Percentiles rank a stretch among this genome's conserved stretches.
Evolutionary conservation across 345 rosid genomes (phyloP).

Genomic region (Erucastrum elatum): DNA sequence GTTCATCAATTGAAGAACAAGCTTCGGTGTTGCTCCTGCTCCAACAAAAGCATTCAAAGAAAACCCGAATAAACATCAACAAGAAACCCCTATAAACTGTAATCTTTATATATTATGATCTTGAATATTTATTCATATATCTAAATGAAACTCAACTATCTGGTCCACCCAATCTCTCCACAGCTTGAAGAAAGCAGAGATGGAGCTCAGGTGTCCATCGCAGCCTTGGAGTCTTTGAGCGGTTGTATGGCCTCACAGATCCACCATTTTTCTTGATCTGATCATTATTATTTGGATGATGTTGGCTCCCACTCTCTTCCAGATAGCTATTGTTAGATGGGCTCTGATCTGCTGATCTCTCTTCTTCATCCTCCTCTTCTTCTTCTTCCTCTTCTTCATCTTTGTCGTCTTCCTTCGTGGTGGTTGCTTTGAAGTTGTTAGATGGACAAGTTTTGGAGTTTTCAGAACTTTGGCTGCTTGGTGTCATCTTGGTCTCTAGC

Average conservation of each 20-base stretch:
- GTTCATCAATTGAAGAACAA: slow-evolving; percentile 82
- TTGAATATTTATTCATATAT: not conserved
- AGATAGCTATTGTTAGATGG: slow-evolving; percentile 57
- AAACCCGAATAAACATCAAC: slow-evolving; percentile 11
- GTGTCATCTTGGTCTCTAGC: slow-evolving; percentile 42
- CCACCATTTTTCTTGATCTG: slow-evolving; percentile 47
- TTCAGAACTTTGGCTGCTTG: slow-evolving; percentile 42
- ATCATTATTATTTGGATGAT: slow-evolving; percentile 4
- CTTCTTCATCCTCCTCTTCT: slow-evolving; percentile 27
- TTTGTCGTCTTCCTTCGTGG: slow-evolving; percentile 33
- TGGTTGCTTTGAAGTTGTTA: slow-evolving; percentile 30
- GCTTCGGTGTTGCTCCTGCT: slow-evolving; percentile 81
- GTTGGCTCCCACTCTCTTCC: slow-evolving; percentile 44
- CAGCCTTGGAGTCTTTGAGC: slow-evolving; percentile 72
- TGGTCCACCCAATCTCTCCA: slow-evolving; percentile 80
- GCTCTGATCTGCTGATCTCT: slow-evolving; percentile 38
- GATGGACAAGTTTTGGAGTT: slow-evolving; percentile 46
- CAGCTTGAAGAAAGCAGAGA: slow-evolving; percentile 75
- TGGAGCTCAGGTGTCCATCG: slow-evolving; percentile 90
- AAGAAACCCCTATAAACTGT: slow-evolving; percentile 33
- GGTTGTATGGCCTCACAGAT: slow-evolving; percentile 65
- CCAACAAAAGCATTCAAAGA: slow-evolving; percentile 21
- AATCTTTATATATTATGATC: slow-evolving; percentile 14
- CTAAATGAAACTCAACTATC: slow-evolving; percentile 57
- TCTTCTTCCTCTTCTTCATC: slow-evolving; percentile 26